phyloP scores from a whole-genome alignment of 176 grass and related monocot species.

The Aegilops sharonensis region DNA sequence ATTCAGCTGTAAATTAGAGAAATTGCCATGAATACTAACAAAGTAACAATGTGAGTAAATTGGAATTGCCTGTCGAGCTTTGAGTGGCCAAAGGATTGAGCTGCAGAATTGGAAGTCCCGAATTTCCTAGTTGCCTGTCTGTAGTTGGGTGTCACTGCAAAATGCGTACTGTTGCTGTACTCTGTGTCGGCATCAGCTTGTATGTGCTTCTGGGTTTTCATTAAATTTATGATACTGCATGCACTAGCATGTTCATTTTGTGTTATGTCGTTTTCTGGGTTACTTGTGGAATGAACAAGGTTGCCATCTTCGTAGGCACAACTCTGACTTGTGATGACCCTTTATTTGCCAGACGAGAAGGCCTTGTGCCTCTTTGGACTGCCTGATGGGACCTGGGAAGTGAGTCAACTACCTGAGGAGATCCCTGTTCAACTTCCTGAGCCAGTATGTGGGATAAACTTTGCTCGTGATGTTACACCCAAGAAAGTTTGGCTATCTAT shows the following conservation, averaged over 20 bases:
- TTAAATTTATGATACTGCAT: constrained; percentile 17
- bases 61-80: neutral
- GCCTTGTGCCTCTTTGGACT: constrained; percentile 66
- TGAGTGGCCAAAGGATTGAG: neutral
- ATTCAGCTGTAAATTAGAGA: neutral
- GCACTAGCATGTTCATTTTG: neutral
- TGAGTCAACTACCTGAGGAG: constrained; percentile 54
- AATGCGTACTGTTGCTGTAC: neutral
- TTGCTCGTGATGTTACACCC: constrained; percentile 59
- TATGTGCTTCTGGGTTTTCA: neutral
- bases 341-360: constrained; percentile 60
- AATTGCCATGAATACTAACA: neutral
- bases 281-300: neutral
- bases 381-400: constrained; percentile 63
- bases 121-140: neutral
- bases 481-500: constrained; percentile 61
- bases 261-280: neutral
- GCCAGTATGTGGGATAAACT: constrained; percentile 77
- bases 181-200: neutral
- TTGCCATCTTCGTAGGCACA: neutral
- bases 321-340: constrained; percentile 1
- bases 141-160: neutral
- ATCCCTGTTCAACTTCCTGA: constrained; percentile 73
- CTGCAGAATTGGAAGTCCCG: neutral
- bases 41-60: neutral